phyloP scores from a whole-genome alignment of 2,329 filamentous ascomycete genomes.

The Fusarium sp. region DNA sequence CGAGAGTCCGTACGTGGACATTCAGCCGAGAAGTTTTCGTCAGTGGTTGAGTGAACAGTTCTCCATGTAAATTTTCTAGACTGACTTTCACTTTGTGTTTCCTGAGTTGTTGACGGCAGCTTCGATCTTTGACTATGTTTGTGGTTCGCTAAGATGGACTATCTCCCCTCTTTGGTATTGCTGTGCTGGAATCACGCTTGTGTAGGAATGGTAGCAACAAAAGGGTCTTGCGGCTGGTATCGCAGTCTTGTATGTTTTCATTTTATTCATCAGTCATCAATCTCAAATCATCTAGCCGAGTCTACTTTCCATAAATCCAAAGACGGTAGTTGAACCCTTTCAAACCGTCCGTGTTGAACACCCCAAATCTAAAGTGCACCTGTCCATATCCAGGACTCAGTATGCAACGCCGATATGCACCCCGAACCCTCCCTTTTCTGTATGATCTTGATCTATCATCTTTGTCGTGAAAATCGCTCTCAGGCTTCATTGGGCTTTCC shows the following conservation, averaged over 20 bases:
- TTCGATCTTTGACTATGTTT: background rate
- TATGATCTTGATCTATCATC: slow-evolving; percentile 19
- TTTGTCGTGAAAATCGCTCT: background rate
- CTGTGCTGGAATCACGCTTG: slow-evolving; percentile 8
- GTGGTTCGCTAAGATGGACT: background rate
- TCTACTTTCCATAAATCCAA: background rate
- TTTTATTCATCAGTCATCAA: background rate
- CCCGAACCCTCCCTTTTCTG: background rate
- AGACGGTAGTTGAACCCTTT: slow-evolving; percentile 31
- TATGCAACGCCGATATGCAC: slow-evolving; percentile 25
- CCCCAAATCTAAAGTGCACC: slow-evolving; percentile 7
- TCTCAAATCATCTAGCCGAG: background rate
- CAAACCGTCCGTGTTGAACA: slow-evolving; percentile 38
- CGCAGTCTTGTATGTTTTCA: slow-evolving; percentile 13
- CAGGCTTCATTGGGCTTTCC: slow-evolving; percentile 6
- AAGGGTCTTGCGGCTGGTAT: slow-evolving; percentile 7
- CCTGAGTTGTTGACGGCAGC: background rate
- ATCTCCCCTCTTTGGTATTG: slow-evolving; percentile 10
- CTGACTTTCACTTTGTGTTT: background rate
- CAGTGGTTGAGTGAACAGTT: slow-evolving; percentile 63
- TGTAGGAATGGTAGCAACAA: slow-evolving; percentile 16
- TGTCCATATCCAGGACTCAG: background rate
- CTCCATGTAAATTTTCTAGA: background rate
- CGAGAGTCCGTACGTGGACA: slow-evolving; percentile 54
- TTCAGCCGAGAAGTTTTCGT: slow-evolving; percentile 66